Percentiles rank a stretch among this genome's conserved stretches.
Evolutionary conservation across 2,329 filamentous ascomycete species (phyloP).

Genomic region (Penicillium nordicum): DNA sequence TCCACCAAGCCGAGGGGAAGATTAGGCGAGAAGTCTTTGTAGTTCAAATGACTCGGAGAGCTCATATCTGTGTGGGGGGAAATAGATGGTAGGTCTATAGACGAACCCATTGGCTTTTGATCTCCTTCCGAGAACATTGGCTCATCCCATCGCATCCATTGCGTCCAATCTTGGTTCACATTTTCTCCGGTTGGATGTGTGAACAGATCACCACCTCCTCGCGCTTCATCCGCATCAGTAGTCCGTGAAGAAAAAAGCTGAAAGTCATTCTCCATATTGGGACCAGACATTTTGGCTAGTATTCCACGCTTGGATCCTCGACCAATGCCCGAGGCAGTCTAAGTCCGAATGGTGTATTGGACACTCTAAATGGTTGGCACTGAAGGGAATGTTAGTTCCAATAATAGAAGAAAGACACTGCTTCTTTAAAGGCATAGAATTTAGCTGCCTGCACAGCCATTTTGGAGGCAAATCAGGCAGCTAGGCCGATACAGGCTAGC

Average conservation of each 20-base stretch:
- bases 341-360: not conserved
- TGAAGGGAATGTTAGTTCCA: conserved; percentile 1
- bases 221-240: conserved; percentile 19
- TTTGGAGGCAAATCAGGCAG: not conserved
- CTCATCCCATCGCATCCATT: conserved; percentile 48
- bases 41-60: conserved; percentile 21
- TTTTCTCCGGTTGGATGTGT: conserved; percentile 26
- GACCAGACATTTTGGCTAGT: conserved; percentile 21
- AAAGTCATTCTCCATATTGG: conserved; percentile 33
- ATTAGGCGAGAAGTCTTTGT: conserved; percentile 30
- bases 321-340: not conserved
- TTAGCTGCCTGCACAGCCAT: conserved; percentile 2
- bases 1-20: conserved; percentile 32
- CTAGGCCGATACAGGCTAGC: conserved; percentile 2
- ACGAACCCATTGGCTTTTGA: conserved; percentile 26
- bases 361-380: conserved; percentile 4
- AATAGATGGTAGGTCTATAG: conserved; percentile 25
- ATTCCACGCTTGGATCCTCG: conserved; percentile 13
- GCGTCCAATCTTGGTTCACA: conserved; percentile 41
- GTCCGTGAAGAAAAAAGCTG: conserved; percentile 32
- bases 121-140: conserved; percentile 29
- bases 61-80: conserved; percentile 27
- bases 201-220: conserved; percentile 10
- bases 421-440: not conserved
- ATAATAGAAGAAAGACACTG: not conserved